Percentiles rank a stretch among this genome's conserved stretches.
Conservation (phyloP, 1,284 basidiomycete genomes). For the Ceratobasidium theobromae region DNA sequence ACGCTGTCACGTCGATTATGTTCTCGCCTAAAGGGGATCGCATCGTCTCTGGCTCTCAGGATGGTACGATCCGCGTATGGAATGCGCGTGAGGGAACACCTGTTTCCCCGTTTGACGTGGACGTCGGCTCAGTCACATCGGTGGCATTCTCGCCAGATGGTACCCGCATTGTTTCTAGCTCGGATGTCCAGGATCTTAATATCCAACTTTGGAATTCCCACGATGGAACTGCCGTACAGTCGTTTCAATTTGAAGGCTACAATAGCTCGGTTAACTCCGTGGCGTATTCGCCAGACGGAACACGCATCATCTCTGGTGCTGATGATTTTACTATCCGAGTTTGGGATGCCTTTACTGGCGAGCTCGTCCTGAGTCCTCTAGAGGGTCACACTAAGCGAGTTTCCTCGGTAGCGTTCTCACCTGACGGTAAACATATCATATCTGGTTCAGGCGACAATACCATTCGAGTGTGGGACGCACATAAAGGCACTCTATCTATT, state of each 20-base stretch:
- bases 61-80: conserved; percentile 24
- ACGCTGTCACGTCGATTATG: not conserved
- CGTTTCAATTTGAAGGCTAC: not conserved
- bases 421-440: conserved; percentile 25
- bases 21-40: too few relatives aligned
- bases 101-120: not conserved
- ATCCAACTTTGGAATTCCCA: conserved; percentile 10
- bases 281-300: conserved; percentile 14
- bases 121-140: not conserved
- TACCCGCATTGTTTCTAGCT: too few relatives aligned
- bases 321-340: conserved; percentile 17
- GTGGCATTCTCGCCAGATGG: too few relatives aligned
- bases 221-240: not conserved
- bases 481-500: too few relatives aligned
- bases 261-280: conserved; percentile 11
- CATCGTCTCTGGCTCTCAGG: too few relatives aligned
- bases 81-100: not conserved
- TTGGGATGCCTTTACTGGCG: conserved; percentile 17
- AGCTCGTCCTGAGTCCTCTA: not conserved
- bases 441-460: conserved; percentile 32
- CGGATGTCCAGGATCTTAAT: conserved; percentile 1
- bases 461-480: too few relatives aligned
- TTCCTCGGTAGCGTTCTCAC: conserved; percentile 27
- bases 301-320: conserved; percentile 13
- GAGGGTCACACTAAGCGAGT: conserved; percentile 27